Evolutionary conservation across 495 filamentous ascomycete species (phyloP), one percentile per base, ranked within the genome.

Genomic region (Podospora appendiculata): DNA sequence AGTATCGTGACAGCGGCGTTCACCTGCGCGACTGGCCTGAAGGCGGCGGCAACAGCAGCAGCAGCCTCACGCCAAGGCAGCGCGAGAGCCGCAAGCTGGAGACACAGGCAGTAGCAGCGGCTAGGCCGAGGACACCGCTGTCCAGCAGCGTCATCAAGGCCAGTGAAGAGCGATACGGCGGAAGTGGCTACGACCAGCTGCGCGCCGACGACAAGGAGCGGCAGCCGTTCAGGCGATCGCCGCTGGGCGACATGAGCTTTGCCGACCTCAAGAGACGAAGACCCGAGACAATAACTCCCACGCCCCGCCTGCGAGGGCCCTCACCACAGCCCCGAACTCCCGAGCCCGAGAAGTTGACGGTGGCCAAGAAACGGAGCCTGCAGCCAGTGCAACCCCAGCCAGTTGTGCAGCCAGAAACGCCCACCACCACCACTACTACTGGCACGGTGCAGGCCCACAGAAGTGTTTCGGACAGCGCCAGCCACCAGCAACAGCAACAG

Each of bases 1-100:
- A 61, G 32, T 59, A 65, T 32, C 75, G 76, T 1, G 78, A 81
- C 52, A 80, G 78, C 61, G 78, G 76, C 35, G 68, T 80, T 16
- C 70, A 79, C 58, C 62, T 77, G n/a, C 68, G 66, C 12, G 71
- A 72, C 35, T 67, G 55, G 61, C 43, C 50, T 9, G 65, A 63
- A 33, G 51, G 33, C 41, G 46, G 40, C 40, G 40, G 14, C 57
- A 10, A 55, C 56, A 19, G 51, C 53, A 25, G 13, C 47, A 45
- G 50, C 14, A 12, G 14, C 38, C 38, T 41, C 51, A 57, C 54
- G 35, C 53, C 42, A 14, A 32, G 33, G 33, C 44, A 54, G 39
- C 60, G 59, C 7, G 53, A 59, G 32, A 55, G 48, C 49, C 51
- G 47, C 32, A 41, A 50, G 45, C 53, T 41, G 8, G 40, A 41